Base-by-base conservation (phyloP, 306 rosid genomes). In the Senna siamea region DNA sequence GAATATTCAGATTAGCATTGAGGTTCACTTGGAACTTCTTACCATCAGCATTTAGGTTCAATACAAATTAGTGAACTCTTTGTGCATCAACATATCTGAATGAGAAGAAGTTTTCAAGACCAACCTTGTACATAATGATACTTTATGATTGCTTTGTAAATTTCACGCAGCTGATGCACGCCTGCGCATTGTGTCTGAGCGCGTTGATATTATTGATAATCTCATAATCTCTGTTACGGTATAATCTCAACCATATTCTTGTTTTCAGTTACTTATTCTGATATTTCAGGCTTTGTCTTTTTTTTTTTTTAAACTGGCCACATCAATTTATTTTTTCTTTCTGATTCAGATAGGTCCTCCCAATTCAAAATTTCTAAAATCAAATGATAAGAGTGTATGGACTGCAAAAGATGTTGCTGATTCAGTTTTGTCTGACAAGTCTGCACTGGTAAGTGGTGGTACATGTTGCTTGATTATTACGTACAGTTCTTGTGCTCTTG, bases 361-460 rank as follows among this genome's bases (percentile, higher is more conserved):
- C 18, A 62, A 38, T 62, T 62, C 68, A 62, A 74, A 61, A 80
- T 73, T 79, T 72, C 65, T 92, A 88, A 92, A 92, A 79, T 75
- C 92, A 32, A 82, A 32, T 54, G 97, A 94, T 79, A 94, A 90
- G 89, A 94, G 85, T 76, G 76, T 81, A 74, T 94, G 99, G 99
- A 79, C 81, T 67, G 95, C 98, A 35, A 94, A 92, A 77, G 90
- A 84, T 54, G 99, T 94, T 70, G 96, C 96, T 69, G 98, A 94
- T 81, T 94, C 98, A 69, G 99, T 92, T 74, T 87, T 94, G 85
- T 83, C 99, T 34, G 98, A 92, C 73, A 94, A 92, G 80, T 85
- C 97, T 44, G 92, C 99, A 38, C 64, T 94, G 97, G 99, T 94
- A 94, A 78, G 40, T 5, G 40, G 40, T 37, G 30, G 13, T 0